Conservation (phyloP, 768 basidiomycete species). For the Chalciporus sphaerocephalus region DNA sequence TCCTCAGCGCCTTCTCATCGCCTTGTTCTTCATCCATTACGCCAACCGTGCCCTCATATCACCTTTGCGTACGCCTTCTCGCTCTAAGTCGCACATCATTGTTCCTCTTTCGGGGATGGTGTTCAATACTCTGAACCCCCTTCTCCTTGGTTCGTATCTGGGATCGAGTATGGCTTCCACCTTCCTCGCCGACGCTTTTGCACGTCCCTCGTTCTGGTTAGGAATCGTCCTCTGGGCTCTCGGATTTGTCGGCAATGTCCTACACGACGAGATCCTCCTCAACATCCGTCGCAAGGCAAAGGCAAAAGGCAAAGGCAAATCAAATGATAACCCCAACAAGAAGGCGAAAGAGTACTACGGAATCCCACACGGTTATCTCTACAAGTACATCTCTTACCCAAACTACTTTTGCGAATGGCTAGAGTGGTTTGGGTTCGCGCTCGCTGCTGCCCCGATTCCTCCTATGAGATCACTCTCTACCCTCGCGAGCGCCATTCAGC, state of each 20-base stretch:
- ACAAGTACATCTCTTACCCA: conserved; percentile 78
- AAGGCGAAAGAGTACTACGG: conserved; percentile 56
- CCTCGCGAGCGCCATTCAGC: conserved; percentile 44
- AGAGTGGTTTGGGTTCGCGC: conserved; percentile 87
- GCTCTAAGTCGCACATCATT: conserved; percentile 68
- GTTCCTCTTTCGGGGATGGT: conserved; percentile 51
- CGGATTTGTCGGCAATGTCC: conserved; percentile 76
- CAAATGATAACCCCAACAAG: conserved; percentile 22
- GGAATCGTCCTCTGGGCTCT: conserved; percentile 63
- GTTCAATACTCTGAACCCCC: conserved; percentile 76
- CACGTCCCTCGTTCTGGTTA: conserved; percentile 49
- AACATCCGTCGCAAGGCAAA: conserved; percentile 67
- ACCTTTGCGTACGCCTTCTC: conserved; percentile 74
- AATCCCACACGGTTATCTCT: conserved; percentile 77
- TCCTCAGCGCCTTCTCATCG: conserved; percentile 48
- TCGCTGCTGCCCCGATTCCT: conserved; percentile 62
- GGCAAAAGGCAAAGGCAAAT: conserved; percentile 32
- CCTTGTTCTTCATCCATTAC: conserved; percentile 73
- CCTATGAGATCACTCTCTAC: conserved; percentile 31
- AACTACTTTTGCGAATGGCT: conserved; percentile 95
- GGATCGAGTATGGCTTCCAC: no score
- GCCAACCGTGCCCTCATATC: conserved; percentile 76
- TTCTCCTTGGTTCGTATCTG: conserved; percentile 65
- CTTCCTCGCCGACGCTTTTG: conserved; percentile 31
- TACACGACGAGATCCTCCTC: conserved; percentile 88